Base-by-base conservation (phyloP, 2,329 filamentous ascomycete species). In the Cytospora piceae region DNA sequence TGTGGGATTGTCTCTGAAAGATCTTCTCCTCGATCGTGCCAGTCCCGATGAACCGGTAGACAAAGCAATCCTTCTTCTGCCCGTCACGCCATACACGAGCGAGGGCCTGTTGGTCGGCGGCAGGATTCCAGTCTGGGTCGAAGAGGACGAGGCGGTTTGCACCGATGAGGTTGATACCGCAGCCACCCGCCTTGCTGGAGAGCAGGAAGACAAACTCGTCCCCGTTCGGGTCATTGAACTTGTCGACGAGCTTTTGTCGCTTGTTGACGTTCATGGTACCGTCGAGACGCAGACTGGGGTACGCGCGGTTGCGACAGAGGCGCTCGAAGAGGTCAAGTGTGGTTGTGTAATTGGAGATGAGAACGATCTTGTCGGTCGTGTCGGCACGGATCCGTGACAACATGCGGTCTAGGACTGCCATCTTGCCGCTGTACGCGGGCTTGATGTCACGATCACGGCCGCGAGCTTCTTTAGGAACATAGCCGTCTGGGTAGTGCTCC, bases 11-110 rank as follows among this genome's bases (percentile, higher is more conserved):
- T 12, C 96, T 90, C 77, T 99, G 95, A 80, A 99, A 99, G 71
- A 99, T 97, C 80, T 99, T 99, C 78, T 99, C 95, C 75, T 99
- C 95, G 68, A 99, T 99, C 0, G 94, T 97, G 4, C 95, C 95
- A 0, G 96, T 98, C 0, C 94, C 92, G 72, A 99, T 99, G 80
- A 99, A 99, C n/a, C 95, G 91, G 77, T 99, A 99, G 20, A 99
- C 95, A 73, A 99, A 99, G 74, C 95, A 99, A 74, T 99, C 95
- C 75, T 99, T 99, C 84, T 96, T 98, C 78, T 99, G 95, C 0
- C 95, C 95, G 73, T 99, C 95, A 83, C 95, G 92, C 95, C 95
- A 99, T 24, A 99, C 95, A 81, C 95, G 91, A 42, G 95, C 95
- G 34, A 99, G 85, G 4, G 95, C 95, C 79, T 99, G 95, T 77